These are phyloP conservation scores for Kockiozyma suomiensis DNA, from an alignment of 805 yeast genomes.

Conservation along the genomic window DNA sequence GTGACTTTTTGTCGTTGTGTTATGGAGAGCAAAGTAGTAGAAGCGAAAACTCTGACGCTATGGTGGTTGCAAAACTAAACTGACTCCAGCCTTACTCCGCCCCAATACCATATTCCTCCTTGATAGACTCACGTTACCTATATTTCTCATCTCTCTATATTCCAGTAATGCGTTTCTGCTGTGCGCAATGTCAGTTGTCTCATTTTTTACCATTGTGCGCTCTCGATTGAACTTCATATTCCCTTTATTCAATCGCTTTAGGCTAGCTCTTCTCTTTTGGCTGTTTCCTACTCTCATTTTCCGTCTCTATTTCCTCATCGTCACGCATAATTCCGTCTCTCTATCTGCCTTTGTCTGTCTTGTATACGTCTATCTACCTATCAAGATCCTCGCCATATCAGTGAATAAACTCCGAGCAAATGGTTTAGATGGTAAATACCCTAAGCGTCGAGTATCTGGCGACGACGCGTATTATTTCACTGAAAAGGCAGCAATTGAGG, in stretches of 20 bases:
- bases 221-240: no score
- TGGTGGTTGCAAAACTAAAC: no score
- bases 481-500: background rate
- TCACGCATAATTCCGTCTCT: constrained; percentile 25
- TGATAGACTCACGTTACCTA: background rate
- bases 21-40: no score
- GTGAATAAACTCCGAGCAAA: background rate
- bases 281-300: constrained; percentile 16
- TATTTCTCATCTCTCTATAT: background rate
- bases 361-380: constrained; percentile 23
- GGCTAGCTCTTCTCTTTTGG: constrained; percentile 13
- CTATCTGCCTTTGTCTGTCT: constrained; percentile 18
- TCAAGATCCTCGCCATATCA: constrained; percentile 2
- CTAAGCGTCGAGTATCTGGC: background rate
- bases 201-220: no score
- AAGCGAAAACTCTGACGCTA: no score
- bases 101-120: background rate
- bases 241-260: no score
- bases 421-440: background rate
- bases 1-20: no score
- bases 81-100: no score
- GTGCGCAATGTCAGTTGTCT: no score
- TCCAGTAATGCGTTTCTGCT: no score
- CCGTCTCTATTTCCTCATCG: constrained; percentile 16
- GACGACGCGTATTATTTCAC: background rate